Percentiles rank a stretch among this genome's conserved stretches.
These are phyloP conservation scores for Eustoma russellianum DNA, from an alignment of 257 asterid genomes.

Conservation along the genomic window DNA sequence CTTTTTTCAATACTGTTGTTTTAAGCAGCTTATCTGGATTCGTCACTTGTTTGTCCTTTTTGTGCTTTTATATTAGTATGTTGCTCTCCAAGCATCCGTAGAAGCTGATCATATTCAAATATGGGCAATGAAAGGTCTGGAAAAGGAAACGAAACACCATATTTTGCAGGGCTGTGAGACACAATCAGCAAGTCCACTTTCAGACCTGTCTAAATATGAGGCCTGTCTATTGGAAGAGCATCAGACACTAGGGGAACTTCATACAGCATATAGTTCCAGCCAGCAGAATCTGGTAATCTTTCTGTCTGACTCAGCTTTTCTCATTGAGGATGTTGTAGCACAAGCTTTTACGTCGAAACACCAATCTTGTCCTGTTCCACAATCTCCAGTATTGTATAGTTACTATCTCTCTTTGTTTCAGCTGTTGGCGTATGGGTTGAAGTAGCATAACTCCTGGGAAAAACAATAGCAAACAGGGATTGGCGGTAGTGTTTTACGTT, in stretches of 20 bases:
- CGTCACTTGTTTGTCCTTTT: neutral
- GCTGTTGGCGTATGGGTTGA: conserved; percentile 66
- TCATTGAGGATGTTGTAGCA: neutral
- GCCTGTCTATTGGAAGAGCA: conserved; percentile 45
- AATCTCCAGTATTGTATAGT: too few relatives aligned
- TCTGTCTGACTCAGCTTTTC: neutral
- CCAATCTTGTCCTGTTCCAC: too few relatives aligned
- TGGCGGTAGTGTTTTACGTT: conserved; percentile 3
- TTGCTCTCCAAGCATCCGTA: conserved; percentile 68
- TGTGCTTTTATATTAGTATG: conserved; percentile 56
- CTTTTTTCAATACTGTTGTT: too few relatives aligned
- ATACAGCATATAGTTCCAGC: conserved; percentile 32
- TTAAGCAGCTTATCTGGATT: neutral
- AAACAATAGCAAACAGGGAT: conserved; percentile 1
- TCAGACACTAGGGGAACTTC: conserved; percentile 68
- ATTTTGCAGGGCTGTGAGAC: conserved; percentile 11
- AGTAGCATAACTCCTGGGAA: conserved; percentile 20
- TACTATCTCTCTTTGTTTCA: conserved; percentile 17
- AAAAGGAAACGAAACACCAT: conserved; percentile 18
- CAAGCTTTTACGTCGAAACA: neutral
- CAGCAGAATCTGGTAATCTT: conserved; percentile 62
- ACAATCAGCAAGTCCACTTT: conserved; percentile 9
- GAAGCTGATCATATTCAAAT: conserved; percentile 68
- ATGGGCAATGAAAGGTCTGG: conserved; percentile 38
- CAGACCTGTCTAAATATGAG: conserved; percentile 35